Evolutionary conservation across 2,329 filamentous ascomycete species (phyloP).

Genomic region (Alternaria infectoria): DNA sequence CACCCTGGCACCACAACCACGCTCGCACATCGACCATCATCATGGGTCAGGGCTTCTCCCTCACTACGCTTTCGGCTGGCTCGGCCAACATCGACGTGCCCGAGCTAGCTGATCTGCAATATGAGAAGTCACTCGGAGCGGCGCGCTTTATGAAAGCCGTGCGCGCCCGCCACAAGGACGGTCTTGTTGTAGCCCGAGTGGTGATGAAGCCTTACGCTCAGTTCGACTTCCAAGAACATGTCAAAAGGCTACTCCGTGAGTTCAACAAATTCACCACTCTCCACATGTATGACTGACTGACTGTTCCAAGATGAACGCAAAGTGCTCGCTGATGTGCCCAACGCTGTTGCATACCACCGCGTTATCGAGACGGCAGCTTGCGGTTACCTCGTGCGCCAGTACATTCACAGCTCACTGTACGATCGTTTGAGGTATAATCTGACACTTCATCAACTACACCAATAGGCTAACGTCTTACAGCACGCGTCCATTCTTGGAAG

Average conservation of each 20-base stretch:
- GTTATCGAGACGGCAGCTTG: slow-evolving; percentile 90
- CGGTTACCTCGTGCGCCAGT: slow-evolving; percentile 92
- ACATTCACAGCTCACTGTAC: slow-evolving; percentile 94
- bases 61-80: slow-evolving; percentile 88
- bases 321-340: slow-evolving; percentile 80
- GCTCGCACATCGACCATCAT: slow-evolving; percentile 29
- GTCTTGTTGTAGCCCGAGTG: slow-evolving; percentile 91
- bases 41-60: slow-evolving; percentile 98
- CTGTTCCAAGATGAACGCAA: slow-evolving; percentile 72
- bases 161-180: slow-evolving; percentile 85
- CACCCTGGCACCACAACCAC: slow-evolving; percentile 20
- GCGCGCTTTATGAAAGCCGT: slow-evolving; percentile 97
- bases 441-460: background rate
- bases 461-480: slow-evolving; percentile 56
- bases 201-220: slow-evolving; percentile 89
- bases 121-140: slow-evolving; percentile 90
- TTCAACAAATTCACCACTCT: background rate
- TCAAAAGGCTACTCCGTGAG: slow-evolving; percentile 76
- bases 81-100: slow-evolving; percentile 92
- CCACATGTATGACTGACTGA: slow-evolving; percentile 23
- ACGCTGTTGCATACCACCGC: slow-evolving; percentile 87
- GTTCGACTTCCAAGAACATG: slow-evolving; percentile 81
- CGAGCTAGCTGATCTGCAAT: slow-evolving; percentile 86
- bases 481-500: slow-evolving; percentile 93
- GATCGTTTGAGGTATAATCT: slow-evolving; percentile 73